A percentile compares a stretch with the other conserved stretches of the same genome.
phyloP scores from a whole-genome alignment of 2,329 filamentous ascomycete species.

The Nemania abortiva region DNA sequence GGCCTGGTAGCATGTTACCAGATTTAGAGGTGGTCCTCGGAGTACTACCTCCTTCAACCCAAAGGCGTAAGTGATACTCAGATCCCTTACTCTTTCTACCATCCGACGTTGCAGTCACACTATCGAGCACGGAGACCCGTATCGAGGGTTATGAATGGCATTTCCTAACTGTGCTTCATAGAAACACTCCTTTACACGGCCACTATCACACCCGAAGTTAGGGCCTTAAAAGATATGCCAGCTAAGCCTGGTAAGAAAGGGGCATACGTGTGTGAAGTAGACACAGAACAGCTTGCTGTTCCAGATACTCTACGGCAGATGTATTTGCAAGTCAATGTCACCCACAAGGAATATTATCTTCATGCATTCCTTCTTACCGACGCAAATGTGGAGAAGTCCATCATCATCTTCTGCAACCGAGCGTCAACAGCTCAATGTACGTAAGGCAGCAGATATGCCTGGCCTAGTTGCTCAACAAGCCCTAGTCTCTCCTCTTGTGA shows the following conservation, averaged over 20 bases:
- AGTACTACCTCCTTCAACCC: slow-evolving; percentile 78
- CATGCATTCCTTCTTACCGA: slow-evolving; percentile 88
- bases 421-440: slow-evolving; percentile 82
- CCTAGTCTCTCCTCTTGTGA: background rate
- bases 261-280: slow-evolving; percentile 90
- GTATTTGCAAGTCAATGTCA: slow-evolving; percentile 89
- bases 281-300: slow-evolving; percentile 79
- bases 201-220: slow-evolving; percentile 92
- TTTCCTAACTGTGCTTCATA: slow-evolving; percentile 22
- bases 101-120: background rate
- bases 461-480: background rate
- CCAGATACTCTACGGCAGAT: slow-evolving; percentile 84
- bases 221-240: slow-evolving; percentile 83
- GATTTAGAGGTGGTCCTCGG: slow-evolving; percentile 91
- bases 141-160: background rate
- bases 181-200: slow-evolving; percentile 95
- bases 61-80: slow-evolving; percentile 65
- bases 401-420: slow-evolving; percentile 95
- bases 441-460: background rate
- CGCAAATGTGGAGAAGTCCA: slow-evolving; percentile 77
- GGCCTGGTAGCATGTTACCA: slow-evolving; percentile 88
- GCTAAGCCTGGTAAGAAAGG: slow-evolving; percentile 76
- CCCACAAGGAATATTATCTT: slow-evolving; percentile 88
- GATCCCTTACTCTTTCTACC: background rate
- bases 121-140: background rate